Percentiles rank a stretch among this genome's conserved stretches.
Evolutionary conservation across 2,329 filamentous ascomycete genomes (phyloP).

Genomic region (Talaromyces amestolkiae): DNA sequence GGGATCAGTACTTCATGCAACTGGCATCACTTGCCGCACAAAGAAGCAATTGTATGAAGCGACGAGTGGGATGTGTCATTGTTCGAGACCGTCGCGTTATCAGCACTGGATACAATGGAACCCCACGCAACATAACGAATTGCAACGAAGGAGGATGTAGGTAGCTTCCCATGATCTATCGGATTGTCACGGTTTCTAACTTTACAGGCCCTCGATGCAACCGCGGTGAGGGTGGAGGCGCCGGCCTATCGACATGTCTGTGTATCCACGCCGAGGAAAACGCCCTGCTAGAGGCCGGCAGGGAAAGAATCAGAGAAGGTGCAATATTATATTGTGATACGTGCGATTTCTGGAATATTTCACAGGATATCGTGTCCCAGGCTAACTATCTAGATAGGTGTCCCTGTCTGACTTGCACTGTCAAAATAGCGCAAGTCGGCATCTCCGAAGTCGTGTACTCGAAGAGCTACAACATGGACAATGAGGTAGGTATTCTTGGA

Average conservation of each 20-base stretch:
- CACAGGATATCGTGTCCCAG: not conserved
- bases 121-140: constrained; percentile 82
- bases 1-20: constrained; percentile 98
- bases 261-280: constrained; percentile 99
- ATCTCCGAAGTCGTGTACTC: constrained; percentile 95
- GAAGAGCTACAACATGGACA: constrained; percentile 92
- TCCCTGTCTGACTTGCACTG: constrained; percentile 93
- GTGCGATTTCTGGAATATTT: constrained; percentile 29
- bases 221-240: constrained; percentile 65
- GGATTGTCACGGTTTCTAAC: constrained; percentile 18
- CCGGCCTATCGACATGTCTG: constrained; percentile 78
- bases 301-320: constrained; percentile 80
- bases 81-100: constrained; percentile 84
- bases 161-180: constrained; percentile 2
- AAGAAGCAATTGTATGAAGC: constrained; percentile 96
- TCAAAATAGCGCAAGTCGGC: constrained; percentile 97
- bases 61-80: constrained; percentile 89
- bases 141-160: constrained; percentile 88
- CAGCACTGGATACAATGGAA: constrained; percentile 95
- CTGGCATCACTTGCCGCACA: constrained; percentile 88
- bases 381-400: constrained; percentile 52
- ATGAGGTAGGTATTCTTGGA: constrained; percentile 48
- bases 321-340: constrained; percentile 91
- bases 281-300: constrained; percentile 86
- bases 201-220: constrained; percentile 69